Evolutionary conservation across 164 flowering plant species (phyloP).

Genomic region (Berberis thunbergii): DNA sequence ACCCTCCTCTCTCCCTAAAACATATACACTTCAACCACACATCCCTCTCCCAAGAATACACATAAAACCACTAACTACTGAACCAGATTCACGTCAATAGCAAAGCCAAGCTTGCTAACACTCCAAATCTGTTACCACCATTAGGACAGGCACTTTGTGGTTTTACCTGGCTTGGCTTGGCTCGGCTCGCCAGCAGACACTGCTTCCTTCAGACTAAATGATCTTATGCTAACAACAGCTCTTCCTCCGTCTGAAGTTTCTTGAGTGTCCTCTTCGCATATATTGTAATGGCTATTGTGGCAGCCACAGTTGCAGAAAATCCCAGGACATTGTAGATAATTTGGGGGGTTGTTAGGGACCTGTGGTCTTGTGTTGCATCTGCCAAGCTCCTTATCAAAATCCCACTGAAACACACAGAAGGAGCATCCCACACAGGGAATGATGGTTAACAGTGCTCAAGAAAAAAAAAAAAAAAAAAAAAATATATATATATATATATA

Average conservation of each 20-base stretch:
- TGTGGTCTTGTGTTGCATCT: constrained; percentile 54
- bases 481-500: no score
- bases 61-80: no score
- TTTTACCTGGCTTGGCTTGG: neutral
- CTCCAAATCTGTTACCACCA: neutral
- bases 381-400: constrained; percentile 66
- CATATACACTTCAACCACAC: neutral
- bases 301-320: constrained; percentile 39
- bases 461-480: no score
- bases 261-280: constrained; percentile 66
- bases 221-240: constrained; percentile 10
- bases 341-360: constrained; percentile 45
- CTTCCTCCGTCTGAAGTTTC: constrained; percentile 49
- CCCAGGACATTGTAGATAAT: constrained; percentile 53
- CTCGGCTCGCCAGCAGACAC: neutral
- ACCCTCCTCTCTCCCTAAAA: neutral
- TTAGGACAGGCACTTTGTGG: neutral
- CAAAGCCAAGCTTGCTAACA: no score
- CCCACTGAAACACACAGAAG: constrained; percentile 39
- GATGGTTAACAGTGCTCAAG: no score
- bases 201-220: neutral
- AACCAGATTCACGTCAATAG: no score
- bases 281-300: constrained; percentile 51
- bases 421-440: no score
- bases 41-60: neutral